Evolutionary conservation across 495 filamentous ascomycete species (phyloP).

Genomic region (Aspergillus diversus): DNA sequence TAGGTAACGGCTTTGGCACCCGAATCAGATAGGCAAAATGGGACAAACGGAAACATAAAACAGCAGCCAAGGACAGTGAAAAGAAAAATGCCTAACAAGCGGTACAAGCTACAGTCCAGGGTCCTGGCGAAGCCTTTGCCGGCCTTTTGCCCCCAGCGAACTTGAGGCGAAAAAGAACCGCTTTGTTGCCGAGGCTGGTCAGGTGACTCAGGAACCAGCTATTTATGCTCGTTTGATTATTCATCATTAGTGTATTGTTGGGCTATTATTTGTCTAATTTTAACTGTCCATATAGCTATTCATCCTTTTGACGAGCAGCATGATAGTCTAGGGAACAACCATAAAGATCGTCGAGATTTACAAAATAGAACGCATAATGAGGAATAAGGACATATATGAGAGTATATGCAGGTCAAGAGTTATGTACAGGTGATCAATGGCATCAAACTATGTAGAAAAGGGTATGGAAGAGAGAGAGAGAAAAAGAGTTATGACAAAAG

Average conservation of each 20-base stretch:
- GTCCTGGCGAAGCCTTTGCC: too few relatives aligned
- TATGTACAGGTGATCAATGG: slow-evolving; percentile 28
- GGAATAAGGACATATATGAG: background rate
- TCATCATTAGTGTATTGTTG: slow-evolving; percentile 11
- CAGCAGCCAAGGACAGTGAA: background rate
- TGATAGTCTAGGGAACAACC: too few relatives aligned
- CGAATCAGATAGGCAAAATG: background rate
- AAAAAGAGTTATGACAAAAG: slow-evolving; percentile 22
- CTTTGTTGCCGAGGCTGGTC: slow-evolving; percentile 27
- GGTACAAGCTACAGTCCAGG: background rate
- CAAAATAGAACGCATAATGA: background rate
- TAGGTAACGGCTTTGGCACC: background rate
- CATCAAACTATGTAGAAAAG: slow-evolving; percentile 22
- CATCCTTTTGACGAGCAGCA: too few relatives aligned
- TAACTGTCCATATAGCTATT: slow-evolving; percentile 1
- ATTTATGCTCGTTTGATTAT: too few relatives aligned
- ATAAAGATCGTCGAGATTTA: background rate
- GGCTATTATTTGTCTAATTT: background rate
- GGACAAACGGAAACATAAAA: background rate
- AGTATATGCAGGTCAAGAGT: slow-evolving; percentile 30
- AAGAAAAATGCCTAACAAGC: slow-evolving; percentile 5
- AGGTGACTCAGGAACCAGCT: slow-evolving; percentile 31
- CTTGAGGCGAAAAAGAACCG: slow-evolving; percentile 28
- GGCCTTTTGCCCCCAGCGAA: background rate
- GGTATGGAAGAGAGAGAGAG: slow-evolving; percentile 29